These are phyloP conservation scores for Trametes cinnabarina DNA, from an alignment of 768 basidiomycete species.

Conservation along the genomic window DNA sequence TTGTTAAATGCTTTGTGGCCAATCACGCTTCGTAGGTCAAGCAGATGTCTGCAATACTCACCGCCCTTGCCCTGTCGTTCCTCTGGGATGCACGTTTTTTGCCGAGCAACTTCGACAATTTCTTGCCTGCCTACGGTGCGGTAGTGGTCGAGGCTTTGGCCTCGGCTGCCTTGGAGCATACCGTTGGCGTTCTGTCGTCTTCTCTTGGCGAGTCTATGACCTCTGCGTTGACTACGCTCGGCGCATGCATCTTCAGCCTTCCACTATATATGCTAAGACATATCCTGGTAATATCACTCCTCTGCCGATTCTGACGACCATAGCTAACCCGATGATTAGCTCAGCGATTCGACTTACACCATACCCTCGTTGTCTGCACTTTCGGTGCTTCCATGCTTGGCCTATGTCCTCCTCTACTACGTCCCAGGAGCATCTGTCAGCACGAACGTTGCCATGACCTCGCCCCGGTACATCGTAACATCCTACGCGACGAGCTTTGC, in stretches of 20 bases:
- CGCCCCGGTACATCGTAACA: conserved; percentile 53
- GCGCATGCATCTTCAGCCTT: conserved; percentile 60
- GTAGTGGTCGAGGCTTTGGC: conserved; percentile 56
- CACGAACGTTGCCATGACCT: conserved; percentile 42
- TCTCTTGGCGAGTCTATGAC: conserved; percentile 56
- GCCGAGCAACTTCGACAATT: conserved; percentile 41
- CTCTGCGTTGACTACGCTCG: conserved; percentile 55
- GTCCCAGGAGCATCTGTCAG: conserved; percentile 49
- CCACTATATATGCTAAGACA: conserved; percentile 63
- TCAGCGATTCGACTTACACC: conserved; percentile 41
- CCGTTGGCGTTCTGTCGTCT: conserved; percentile 54
- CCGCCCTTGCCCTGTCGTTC: conserved; percentile 55
- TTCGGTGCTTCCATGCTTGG: conserved; percentile 57
- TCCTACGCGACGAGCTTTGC: conserved; percentile 55
- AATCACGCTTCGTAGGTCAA: conserved; percentile 41
- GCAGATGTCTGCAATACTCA: conserved; percentile 44
- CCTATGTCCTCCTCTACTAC: conserved; percentile 60
- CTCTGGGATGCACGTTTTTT: conserved; percentile 50
- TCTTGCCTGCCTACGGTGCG: conserved; percentile 66
- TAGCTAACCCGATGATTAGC: neutral
- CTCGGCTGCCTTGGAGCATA: conserved; percentile 62
- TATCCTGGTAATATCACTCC: conserved; percentile 45
- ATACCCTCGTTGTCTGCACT: conserved; percentile 57
- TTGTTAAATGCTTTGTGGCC: too few relatives aligned
- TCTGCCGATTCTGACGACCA: neutral